Percentiles rank a stretch among this genome's conserved stretches.
Conservation (phyloP, 306 rosid species). For the Dalbergia oliveri region DNA sequence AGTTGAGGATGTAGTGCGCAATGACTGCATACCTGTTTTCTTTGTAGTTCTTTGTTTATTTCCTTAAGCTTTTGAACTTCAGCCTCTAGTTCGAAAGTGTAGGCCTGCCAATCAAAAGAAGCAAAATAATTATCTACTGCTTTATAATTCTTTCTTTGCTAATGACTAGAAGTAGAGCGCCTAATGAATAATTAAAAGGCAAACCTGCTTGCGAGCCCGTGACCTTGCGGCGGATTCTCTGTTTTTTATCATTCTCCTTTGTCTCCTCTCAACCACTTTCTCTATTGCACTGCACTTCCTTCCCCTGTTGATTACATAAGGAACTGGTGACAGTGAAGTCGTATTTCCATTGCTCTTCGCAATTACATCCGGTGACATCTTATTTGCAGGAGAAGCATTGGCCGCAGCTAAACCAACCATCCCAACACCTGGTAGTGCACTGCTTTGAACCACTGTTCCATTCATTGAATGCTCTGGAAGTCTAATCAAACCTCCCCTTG, state of each 20-base stretch:
- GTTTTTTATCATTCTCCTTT: slow-evolving; percentile 93
- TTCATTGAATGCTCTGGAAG: slow-evolving; percentile 63
- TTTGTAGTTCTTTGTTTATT: slow-evolving; percentile 73
- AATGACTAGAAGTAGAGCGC: slow-evolving; percentile 4
- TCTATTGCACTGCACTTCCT: slow-evolving; percentile 70
- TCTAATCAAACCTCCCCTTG: slow-evolving; percentile 59
- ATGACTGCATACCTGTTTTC: slow-evolving; percentile 66
- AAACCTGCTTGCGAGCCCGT: slow-evolving; percentile 98
- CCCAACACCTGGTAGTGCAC: slow-evolving; percentile 51
- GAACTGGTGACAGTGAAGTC: slow-evolving; percentile 70
- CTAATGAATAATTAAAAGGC: not conserved
- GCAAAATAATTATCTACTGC: not conserved
- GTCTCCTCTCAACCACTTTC: slow-evolving; percentile 96
- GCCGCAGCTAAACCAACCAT: slow-evolving; percentile 59
- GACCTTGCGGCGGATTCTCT: slow-evolving; percentile 99
- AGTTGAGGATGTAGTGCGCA: not conserved
- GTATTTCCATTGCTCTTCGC: slow-evolving; percentile 50
- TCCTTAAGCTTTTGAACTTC: slow-evolving; percentile 85
- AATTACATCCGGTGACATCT: slow-evolving; percentile 65
- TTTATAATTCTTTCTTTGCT: not conserved
- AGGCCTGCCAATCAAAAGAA: slow-evolving; percentile 70
- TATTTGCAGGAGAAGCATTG: slow-evolving; percentile 60
- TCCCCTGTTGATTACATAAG: slow-evolving; percentile 73
- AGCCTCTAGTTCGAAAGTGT: slow-evolving; percentile 89
- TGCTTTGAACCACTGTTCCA: slow-evolving; percentile 54